Evolutionary conservation across 2,329 filamentous ascomycete genomes (phyloP).

Genomic region (Apiospora arundinis): DNA sequence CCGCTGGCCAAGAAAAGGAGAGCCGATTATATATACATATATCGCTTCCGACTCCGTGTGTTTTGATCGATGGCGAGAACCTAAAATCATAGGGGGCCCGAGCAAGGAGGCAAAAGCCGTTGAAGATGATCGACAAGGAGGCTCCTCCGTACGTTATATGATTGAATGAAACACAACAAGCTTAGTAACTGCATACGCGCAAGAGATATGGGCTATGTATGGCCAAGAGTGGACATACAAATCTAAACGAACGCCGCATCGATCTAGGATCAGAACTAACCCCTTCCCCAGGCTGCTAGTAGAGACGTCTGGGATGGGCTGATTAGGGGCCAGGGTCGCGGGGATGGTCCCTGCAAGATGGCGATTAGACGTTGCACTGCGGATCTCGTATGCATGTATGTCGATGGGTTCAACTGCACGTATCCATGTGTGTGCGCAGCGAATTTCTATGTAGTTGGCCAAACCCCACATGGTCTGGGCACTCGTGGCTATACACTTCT

Average conservation of each 20-base stretch:
- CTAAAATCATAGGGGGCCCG: no score
- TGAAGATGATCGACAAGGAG: neutral
- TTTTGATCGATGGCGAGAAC: neutral
- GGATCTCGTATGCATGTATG: neutral
- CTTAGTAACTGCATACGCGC: neutral
- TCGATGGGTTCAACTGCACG: neutral
- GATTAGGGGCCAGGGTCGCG: neutral
- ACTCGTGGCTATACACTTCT: no score
- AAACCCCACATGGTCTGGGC: neutral
- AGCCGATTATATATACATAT: neutral
- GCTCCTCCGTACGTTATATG: neutral
- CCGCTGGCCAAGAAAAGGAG: neutral
- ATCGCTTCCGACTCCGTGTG: neutral
- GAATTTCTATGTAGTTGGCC: neutral
- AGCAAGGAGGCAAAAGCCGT: neutral
- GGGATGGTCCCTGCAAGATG: neutral
- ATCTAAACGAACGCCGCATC: neutral
- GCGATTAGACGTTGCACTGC: neutral
- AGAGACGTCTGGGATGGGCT: neutral
- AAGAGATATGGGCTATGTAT: neutral
- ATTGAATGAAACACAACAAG: neutral
- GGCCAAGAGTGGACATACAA: neutral
- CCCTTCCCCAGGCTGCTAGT: neutral
- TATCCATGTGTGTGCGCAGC: neutral
- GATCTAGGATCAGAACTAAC: neutral